Base-by-base conservation (phyloP, 139 green algal species). In the Deuterostichococcus epilithicus region DNA sequence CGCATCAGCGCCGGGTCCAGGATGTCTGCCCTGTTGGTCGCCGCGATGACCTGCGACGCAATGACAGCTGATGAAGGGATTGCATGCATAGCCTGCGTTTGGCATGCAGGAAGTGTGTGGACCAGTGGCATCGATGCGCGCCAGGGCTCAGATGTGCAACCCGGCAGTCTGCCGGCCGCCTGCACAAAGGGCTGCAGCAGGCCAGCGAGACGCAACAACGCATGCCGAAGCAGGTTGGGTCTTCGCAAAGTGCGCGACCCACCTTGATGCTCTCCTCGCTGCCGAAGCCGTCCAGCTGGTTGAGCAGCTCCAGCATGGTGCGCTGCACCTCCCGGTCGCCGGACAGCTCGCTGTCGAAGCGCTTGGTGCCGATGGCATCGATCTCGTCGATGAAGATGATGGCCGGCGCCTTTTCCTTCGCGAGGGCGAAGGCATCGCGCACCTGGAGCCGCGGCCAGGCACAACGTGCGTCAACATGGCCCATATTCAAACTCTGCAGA, bases 361-460 rank as follows among this genome's bases (percentile, higher is more conserved):
- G 90, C 87, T 98, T 99, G 22, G 96, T 99, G 71, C 96, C 83
- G 73, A 95, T 93, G 58, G 92, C 90, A 76, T 97, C 91, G 47
- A 97, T 93, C 86, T 99, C 96, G 70, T 99, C 96, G 71, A 99
- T 99, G 89, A 99, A 99, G 82, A 99, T 99, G 86, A 99, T 99
- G 82, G 86, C 92, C 10, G 96, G 96, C 3, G 88, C 80, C 90
- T 99, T 99, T 83, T 99, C 96, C 86, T 99, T 99, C 74, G 96
- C 96, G 35, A 99, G 88, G 10, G 93, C 90, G 81, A 99, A 99
- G 0, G 96, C 96, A 76, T 99, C 96, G 0, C 96, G 86, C 8
- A 63, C 52, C 52, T 63, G 52, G 18, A 63, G 10, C 42, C 8
- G 13, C 42, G 13, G 42, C 42, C 10, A 8, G n/a, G n/a, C n/a